Evolutionary conservation across 164 flowering plant species (phyloP).

Genomic region (Santalum album): DNA sequence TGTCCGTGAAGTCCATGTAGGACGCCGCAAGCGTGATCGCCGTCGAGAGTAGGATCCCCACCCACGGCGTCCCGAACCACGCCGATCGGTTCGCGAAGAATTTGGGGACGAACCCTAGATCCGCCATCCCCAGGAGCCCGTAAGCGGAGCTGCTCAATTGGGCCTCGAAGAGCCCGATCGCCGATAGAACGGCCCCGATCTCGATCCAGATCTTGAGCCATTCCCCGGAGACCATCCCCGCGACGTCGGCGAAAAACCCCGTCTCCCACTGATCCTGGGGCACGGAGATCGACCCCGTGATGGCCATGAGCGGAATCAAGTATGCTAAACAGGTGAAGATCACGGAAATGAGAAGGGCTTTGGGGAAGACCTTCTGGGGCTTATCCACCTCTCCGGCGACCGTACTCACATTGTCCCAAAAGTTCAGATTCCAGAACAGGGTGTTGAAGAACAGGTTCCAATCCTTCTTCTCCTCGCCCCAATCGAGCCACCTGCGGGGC

Average conservation of each 20-base stretch:
- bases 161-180: slow-evolving; percentile 48
- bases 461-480: slow-evolving; percentile 47
- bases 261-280: slow-evolving; percentile 31
- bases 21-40: slow-evolving; percentile 31
- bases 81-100: slow-evolving; percentile 34
- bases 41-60: slow-evolving; percentile 44
- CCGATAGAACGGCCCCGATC: slow-evolving; percentile 45
- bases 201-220: slow-evolving; percentile 50
- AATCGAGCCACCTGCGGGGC: slow-evolving; percentile 46
- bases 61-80: slow-evolving; percentile 54
- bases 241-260: slow-evolving; percentile 40
- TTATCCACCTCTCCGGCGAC: slow-evolving; percentile 43
- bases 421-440: slow-evolving; percentile 86
- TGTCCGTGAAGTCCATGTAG: slow-evolving; percentile 30
- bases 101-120: slow-evolving; percentile 32
- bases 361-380: slow-evolving; percentile 35
- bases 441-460: slow-evolving; percentile 78
- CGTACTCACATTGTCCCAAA: slow-evolving; percentile 87
- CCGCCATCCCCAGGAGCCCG: slow-evolving; percentile 56
- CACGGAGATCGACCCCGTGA: slow-evolving; percentile 29
- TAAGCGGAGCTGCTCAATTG: slow-evolving; percentile 47
- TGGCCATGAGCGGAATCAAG: slow-evolving; percentile 40
- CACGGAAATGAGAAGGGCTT: slow-evolving; percentile 31
- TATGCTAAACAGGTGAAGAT: slow-evolving; percentile 40
- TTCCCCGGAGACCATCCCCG: slow-evolving; percentile 37